These are phyloP conservation scores for Angomonas ambiguus DNA, from an alignment of 208 protist genomes.

Conservation along the genomic window DNA sequence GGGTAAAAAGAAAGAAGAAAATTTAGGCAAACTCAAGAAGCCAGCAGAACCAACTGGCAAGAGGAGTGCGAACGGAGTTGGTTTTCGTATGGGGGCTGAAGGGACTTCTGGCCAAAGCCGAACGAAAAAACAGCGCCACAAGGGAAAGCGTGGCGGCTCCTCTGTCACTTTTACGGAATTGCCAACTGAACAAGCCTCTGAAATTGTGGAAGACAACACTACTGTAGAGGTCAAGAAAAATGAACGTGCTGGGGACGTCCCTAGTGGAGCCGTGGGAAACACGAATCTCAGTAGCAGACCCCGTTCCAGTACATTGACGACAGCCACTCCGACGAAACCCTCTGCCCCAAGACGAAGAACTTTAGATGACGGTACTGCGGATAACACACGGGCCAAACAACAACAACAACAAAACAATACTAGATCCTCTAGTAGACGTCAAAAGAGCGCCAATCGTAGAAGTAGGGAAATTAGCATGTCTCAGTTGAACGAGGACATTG, in stretches of 20 bases:
- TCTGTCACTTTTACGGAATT: slow-evolving; percentile 33
- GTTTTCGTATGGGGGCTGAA: neutral
- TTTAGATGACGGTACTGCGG: neutral
- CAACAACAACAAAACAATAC: neutral
- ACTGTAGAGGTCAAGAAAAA: slow-evolving; percentile 7
- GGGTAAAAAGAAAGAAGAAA: neutral
- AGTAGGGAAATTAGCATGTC: slow-evolving; percentile 9
- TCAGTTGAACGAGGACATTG: neutral
- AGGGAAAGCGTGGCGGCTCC: slow-evolving; percentile 7
- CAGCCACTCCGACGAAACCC: neutral
- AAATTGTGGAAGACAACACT: slow-evolving; percentile 27
- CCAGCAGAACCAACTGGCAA: neutral
- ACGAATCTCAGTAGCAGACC: neutral
- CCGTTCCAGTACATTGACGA: neutral
- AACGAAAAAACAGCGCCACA: slow-evolving; percentile 20
- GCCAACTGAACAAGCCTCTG: slow-evolving; percentile 18
- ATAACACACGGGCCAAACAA: neutral
- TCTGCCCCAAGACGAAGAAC: neutral
- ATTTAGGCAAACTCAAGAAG: neutral
- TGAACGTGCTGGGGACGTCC: neutral
- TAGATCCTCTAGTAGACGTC: neutral
- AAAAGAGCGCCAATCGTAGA: neutral
- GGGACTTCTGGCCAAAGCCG: neutral
- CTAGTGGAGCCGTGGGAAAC: neutral
- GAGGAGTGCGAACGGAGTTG: neutral